Evolutionary conservation across 2,329 filamentous ascomycete genomes (phyloP).

Genomic region (Rosellinia necatrix): DNA sequence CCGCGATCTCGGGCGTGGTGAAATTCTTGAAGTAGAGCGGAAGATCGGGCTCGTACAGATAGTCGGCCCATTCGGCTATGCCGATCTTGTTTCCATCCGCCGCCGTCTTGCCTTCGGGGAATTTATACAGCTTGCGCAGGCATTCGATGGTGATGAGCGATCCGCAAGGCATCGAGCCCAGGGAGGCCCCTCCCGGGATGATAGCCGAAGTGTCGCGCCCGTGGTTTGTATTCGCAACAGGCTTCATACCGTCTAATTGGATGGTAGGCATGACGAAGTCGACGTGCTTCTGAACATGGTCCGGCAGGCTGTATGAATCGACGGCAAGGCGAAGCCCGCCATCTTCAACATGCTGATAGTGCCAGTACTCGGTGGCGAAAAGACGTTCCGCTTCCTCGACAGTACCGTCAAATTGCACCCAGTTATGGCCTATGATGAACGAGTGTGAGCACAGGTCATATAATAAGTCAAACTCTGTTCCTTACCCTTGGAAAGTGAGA

Average conservation of each 20-base stretch:
- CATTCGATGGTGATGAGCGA: slow-evolving; percentile 30
- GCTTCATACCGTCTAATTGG: slow-evolving; percentile 41
- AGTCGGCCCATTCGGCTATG: slow-evolving; percentile 32
- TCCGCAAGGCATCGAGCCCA: slow-evolving; percentile 26
- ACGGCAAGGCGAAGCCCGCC: slow-evolving; percentile 46
- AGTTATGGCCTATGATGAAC: slow-evolving; percentile 48
- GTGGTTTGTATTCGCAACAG: slow-evolving; percentile 23
- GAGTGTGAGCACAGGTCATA: neutral
- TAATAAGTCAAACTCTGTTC: neutral
- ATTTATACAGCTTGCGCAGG: slow-evolving; percentile 28
- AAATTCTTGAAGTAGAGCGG: slow-evolving; percentile 31
- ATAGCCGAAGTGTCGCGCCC: slow-evolving; percentile 8
- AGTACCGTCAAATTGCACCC: slow-evolving; percentile 60
- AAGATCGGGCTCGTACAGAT: slow-evolving; percentile 28
- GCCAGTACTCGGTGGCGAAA: slow-evolving; percentile 56
- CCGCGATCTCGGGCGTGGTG: slow-evolving; percentile 25
- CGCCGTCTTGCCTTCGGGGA: slow-evolving; percentile 23
- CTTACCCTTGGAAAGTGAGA: slow-evolving; percentile 53
- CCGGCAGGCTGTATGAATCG: slow-evolving; percentile 48
- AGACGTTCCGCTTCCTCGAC: slow-evolving; percentile 58
- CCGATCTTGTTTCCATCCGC: slow-evolving; percentile 24
- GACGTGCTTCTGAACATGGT: slow-evolving; percentile 44
- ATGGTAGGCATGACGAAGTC: slow-evolving; percentile 50
- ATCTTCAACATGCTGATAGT: slow-evolving; percentile 38
- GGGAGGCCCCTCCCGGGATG: slow-evolving; percentile 20